Base-by-base conservation (phyloP, 495 filamentous ascomycete species). In the Terfezia boudieri region DNA sequence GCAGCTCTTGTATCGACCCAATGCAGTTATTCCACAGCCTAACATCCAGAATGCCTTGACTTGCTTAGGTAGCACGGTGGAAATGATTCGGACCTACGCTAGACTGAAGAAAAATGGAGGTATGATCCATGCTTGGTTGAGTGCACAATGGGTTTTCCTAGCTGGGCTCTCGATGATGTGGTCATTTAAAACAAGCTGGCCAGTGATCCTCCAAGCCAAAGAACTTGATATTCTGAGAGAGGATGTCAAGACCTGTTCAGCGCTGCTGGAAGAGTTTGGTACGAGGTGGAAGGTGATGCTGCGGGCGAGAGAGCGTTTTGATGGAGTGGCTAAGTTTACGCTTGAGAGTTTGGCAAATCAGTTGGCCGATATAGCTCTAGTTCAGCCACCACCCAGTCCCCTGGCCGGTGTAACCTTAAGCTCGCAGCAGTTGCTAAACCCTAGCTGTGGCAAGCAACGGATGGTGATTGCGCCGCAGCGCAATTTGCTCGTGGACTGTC, bases 1-100 rank as follows among this genome's bases (percentile, higher is more conserved):
- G 8, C 62, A 64, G 37, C 36, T 65, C 10, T 57, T 65, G 9
- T 65, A 64, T 51, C 53, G 59, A 8, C 62, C 59, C 5, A 63
- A 52, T 22, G 59, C 55, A 9, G 57, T 55, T 43, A 59, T 65
- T 22, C 56, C 53, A 7, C 55, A 11, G 9, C 59, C 62, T 6
- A 58, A 52, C 1, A 14, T 52, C 10, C 22, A 41, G 32, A 56
- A 50, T 8, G 23, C 58, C 6, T 55, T 57, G 10, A 56, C 59
- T 14, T 65, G 62, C 48, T 65, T 60, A 37, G 48, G 20, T 10
- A 48, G 62, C 5, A 59, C 62, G 8, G 20, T 64, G 32, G 62
- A 65, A 23, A 58, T 57, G 4, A 58, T 65, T 48, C 52, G 62
- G 8, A 65, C 61, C 14, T 64, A 64, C 41, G 35, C 32, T 12